Evolutionary conservation across 2,329 filamentous ascomycete genomes (phyloP).

Genomic region (Emergomyces orientalis): DNA sequence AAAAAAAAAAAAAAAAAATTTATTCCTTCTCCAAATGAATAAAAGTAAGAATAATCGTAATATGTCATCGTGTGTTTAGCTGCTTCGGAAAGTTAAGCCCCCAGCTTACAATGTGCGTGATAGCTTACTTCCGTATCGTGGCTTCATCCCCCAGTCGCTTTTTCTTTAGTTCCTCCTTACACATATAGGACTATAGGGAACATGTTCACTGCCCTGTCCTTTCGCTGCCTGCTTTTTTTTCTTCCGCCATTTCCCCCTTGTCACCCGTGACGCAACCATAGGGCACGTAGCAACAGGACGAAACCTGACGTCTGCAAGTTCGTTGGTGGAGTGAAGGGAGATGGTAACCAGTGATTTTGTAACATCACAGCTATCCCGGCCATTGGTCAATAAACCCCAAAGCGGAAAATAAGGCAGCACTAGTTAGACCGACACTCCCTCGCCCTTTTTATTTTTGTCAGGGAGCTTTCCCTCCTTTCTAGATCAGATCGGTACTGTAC

Average conservation of each 20-base stretch:
- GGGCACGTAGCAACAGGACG: neutral
- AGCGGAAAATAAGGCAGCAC: neutral
- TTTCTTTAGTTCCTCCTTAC: neutral
- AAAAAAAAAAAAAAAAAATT: too few relatives aligned
- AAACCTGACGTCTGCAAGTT: conserved; percentile 4
- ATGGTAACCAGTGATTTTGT: conserved; percentile 3
- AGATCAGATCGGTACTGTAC: conserved; percentile 8
- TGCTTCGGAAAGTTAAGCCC: neutral
- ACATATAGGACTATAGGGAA: neutral
- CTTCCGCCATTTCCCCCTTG: neutral
- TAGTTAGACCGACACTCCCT: conserved; percentile 6
- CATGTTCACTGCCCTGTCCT: conserved; percentile 1
- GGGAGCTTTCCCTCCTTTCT: neutral
- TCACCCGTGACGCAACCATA: conserved; percentile 1
- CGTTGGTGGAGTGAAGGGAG: conserved; percentile 7
- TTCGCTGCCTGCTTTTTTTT: neutral
- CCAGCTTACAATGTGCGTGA: neutral
- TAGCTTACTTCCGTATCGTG: neutral
- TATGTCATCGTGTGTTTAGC: neutral
- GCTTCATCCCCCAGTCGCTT: neutral
- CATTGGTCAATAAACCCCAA: conserved; percentile 2
- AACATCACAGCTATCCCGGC: neutral
- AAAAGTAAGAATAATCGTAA: neutral
- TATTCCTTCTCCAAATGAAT: neutral
- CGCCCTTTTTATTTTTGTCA: neutral